phyloP scores from a whole-genome alignment of 495 filamentous ascomycete genomes.

The Poronia punctata region DNA sequence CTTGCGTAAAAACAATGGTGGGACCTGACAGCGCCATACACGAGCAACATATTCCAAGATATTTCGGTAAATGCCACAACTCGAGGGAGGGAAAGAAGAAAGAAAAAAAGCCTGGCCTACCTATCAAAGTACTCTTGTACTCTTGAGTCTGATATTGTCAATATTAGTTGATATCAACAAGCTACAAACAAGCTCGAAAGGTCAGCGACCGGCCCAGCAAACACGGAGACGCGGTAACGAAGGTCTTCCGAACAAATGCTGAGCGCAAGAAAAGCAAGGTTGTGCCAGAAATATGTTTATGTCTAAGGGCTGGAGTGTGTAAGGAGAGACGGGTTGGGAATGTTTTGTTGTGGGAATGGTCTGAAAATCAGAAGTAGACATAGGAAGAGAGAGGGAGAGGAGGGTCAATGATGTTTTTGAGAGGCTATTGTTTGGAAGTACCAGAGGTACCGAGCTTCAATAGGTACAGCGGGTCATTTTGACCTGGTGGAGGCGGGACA shows the following conservation, averaged over 20 bases:
- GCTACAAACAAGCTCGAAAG: conserved; percentile 3
- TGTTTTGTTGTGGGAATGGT: conserved; percentile 14
- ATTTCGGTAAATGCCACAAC: not conserved
- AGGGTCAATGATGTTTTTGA: conserved; percentile 24
- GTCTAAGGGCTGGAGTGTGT: conserved; percentile 24
- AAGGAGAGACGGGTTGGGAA: conserved; percentile 25
- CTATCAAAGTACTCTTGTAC: conserved; percentile 3
- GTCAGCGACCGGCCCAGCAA: not conserved
- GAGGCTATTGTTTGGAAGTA: conserved; percentile 23
- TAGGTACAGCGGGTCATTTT: conserved; percentile 7
- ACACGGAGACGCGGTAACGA: not conserved
- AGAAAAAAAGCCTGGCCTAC: conserved; percentile 18
- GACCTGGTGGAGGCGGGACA: not conserved
- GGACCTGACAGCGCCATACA: conserved; percentile 2
- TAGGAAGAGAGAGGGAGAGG: conserved; percentile 15
- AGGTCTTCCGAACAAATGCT: not conserved
- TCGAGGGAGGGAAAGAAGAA: not conserved
- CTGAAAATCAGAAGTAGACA: conserved; percentile 11
- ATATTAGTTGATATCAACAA: conserved; percentile 12
- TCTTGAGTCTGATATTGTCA: conserved; percentile 5
- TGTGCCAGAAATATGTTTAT: too few species aligned
- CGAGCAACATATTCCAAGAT: conserved; percentile 3
- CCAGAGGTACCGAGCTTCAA: too few species aligned
- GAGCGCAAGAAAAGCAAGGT: conserved; percentile 3
- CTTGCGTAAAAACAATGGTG: conserved; percentile 4